Conservation (phyloP, 257 asterid species). For the Nicotiana obtusifolia region DNA sequence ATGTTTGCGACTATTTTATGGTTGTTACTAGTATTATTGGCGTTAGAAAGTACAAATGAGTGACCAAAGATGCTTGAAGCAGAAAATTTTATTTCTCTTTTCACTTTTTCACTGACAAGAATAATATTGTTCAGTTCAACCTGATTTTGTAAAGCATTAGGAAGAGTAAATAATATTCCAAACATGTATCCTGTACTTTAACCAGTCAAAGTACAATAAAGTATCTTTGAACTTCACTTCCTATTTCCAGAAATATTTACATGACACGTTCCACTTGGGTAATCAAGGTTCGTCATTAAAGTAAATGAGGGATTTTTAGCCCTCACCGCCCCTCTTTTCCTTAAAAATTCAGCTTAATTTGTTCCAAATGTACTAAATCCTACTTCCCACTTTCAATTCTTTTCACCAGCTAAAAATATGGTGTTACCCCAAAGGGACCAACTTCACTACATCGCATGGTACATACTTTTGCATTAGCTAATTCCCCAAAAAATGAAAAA, state of each 20-base stretch:
- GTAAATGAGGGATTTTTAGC: neutral
- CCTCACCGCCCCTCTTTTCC: neutral
- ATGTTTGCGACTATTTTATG: neutral
- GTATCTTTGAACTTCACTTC: neutral
- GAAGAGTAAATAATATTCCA: neutral
- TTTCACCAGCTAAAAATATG: neutral
- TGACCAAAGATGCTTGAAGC: neutral
- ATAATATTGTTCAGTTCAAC: neutral
- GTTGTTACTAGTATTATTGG: slow-evolving; percentile 1
- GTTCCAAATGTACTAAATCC: neutral
- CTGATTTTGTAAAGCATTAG: neutral
- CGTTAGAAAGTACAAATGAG: slow-evolving; percentile 1
- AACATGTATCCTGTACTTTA: neutral
- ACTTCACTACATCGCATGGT: neutral
- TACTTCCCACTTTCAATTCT: neutral
- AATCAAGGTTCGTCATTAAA: neutral
- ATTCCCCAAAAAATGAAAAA: neutral
- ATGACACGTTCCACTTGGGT: neutral
- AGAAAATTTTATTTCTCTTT: neutral
- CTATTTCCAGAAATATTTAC: neutral
- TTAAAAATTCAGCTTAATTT: neutral
- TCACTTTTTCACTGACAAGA: neutral
- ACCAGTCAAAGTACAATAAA: neutral
- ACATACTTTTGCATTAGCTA: neutral
- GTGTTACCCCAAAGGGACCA: neutral